Percentiles rank a stretch among this genome's conserved stretches.
These are phyloP conservation scores for Fusarium foetens DNA, from an alignment of 2,329 filamentous ascomycete species.

Conservation along the genomic window DNA sequence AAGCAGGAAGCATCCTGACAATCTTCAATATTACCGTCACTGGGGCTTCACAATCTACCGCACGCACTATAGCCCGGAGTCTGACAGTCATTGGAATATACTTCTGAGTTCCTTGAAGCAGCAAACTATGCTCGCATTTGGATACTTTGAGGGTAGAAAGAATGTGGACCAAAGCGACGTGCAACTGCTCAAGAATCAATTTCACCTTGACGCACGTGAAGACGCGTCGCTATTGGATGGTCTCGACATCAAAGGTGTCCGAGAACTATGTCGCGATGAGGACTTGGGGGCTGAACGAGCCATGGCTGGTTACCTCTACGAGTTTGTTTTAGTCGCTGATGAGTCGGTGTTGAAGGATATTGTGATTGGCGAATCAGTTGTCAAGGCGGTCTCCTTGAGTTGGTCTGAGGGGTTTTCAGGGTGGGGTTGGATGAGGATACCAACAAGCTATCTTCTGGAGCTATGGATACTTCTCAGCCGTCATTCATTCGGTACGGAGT, in stretches of 20 bases:
- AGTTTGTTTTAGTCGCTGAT: not conserved
- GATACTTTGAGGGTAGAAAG: not conserved
- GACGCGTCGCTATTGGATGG: not conserved
- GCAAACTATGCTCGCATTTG: not conserved
- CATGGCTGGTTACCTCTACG: not conserved
- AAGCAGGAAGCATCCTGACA: not conserved
- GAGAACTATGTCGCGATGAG: not conserved
- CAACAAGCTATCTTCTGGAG: constrained; percentile 14
- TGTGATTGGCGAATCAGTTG: not conserved
- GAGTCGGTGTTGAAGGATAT: constrained; percentile 1
- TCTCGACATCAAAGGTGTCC: not conserved
- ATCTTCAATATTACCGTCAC: constrained; percentile 1
- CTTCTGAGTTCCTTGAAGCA: constrained; percentile 1
- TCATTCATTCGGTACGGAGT: not conserved
- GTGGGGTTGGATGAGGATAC: constrained; percentile 16
- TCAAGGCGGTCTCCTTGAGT: not conserved
- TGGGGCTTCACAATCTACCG: constrained; percentile 21
- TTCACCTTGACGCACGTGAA: not conserved
- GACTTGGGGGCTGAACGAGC: not conserved
- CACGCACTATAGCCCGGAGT: constrained; percentile 8
- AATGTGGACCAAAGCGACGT: not conserved
- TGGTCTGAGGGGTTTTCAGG: not conserved
- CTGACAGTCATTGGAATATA: not conserved
- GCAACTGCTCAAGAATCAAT: not conserved
- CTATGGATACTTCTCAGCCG: constrained; percentile 1